These are phyloP conservation scores for Euphorbia tirucalli DNA, from an alignment of 345 rosid genomes.

Conservation along the genomic window DNA sequence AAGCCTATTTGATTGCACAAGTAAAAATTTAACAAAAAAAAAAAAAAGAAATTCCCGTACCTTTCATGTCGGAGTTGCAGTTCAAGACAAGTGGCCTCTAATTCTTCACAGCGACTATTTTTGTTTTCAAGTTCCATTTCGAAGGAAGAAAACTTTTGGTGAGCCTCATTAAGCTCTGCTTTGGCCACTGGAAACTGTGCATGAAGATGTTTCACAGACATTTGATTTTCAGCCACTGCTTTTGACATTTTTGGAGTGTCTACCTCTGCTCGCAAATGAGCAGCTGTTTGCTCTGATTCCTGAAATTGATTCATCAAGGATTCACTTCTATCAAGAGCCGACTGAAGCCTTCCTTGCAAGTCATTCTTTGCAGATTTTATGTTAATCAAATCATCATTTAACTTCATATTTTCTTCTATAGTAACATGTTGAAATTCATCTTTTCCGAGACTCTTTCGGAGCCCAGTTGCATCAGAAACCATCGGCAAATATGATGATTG, in stretches of 20 bases:
- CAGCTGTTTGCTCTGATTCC: constrained; percentile 41
- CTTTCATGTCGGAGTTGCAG: constrained; percentile 50
- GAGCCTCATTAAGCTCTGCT: constrained; percentile 37
- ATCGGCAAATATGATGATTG: constrained; percentile 13
- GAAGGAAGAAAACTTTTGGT: constrained; percentile 30
- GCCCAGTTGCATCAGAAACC: constrained; percentile 16
- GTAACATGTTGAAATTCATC: constrained; percentile 24
- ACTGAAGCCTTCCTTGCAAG: constrained; percentile 29
- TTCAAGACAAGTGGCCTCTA: constrained; percentile 46
- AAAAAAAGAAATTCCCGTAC: constrained; percentile 25
- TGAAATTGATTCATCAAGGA: constrained; percentile 33
- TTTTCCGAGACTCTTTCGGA: constrained; percentile 20
- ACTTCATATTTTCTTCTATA: constrained; percentile 37
- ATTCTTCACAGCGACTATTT: constrained; percentile 42
- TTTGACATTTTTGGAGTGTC: constrained; percentile 35
- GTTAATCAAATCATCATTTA: constrained; percentile 23
- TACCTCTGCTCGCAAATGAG: constrained; percentile 36
- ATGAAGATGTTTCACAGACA: constrained; percentile 29
- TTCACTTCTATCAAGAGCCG: constrained; percentile 26
- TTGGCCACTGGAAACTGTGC: constrained; percentile 35
- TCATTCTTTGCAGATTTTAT: constrained; percentile 31
- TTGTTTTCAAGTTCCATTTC: constrained; percentile 47
- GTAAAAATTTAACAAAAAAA: no score
- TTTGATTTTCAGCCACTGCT: constrained; percentile 33
- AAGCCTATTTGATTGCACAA: neutral